Evolutionary conservation across 2,329 filamentous ascomycete genomes (phyloP), one percentile per base, ranked within the genome.

Genomic region (Fusarium nodosum): DNA sequence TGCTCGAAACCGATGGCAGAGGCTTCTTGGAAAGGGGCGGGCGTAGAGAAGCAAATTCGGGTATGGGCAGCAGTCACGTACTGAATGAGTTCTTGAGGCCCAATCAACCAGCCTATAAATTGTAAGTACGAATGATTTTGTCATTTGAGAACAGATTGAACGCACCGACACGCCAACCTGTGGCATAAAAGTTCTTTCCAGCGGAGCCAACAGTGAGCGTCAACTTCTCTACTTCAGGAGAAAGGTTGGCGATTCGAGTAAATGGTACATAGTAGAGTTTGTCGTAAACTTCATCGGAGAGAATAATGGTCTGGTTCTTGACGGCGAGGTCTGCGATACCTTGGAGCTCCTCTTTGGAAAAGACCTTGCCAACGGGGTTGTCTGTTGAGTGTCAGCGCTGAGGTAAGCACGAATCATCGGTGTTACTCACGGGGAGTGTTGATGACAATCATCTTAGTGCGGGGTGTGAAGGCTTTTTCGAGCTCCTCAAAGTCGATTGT

Each of bases 171-270:
- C 96, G 90, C 96, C 96, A 99, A 48, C 96, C 96, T 0, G 96
- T 99, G 59, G 93, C 93, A 77, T 98, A 98, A 81, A 99, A 99
- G 84, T 96, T 97, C 87, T 99, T 99, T 74, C 96, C 96, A 2
- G 94, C 96, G 1, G 94, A 97, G 22, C 96, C 96, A 31, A 99
- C 96, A 0, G 96, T 98, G 50, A 99, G 82, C 7, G 96, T 98
- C 71, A 97, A 86, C 61, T 88, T 88, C 73, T 94, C 94, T 53
- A 98, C 89, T 78, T 97, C 94, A 0, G 94, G 94, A 0, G 93
- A 97, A 20, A 99, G 84, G 0, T 94, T 97, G 26, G 93, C 93
- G 57, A 98, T 91, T 73, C 96, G 89, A 1, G 94, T 98, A 78
- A 98, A 99, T 1, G 95, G 95, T 2, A 94, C 93, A 78, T 98